These are phyloP conservation scores for Phytopythium kandeliae DNA, from an alignment of 352 stramenopile genomes.

Conservation along the genomic window DNA sequence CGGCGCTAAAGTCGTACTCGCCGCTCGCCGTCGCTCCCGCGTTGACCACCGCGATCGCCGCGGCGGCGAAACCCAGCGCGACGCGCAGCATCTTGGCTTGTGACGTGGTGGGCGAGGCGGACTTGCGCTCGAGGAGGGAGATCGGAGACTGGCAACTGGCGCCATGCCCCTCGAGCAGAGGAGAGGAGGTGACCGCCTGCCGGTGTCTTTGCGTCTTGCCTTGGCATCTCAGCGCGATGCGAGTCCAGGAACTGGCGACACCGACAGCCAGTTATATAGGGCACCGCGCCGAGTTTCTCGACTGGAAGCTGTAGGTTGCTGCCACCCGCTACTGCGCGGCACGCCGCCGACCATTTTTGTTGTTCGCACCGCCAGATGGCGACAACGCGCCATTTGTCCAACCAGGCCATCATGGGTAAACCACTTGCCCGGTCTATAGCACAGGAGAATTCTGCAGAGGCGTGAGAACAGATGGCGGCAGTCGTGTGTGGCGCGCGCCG, in stretches of 20 bases:
- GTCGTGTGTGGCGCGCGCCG: neutral
- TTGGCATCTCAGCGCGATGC: neutral
- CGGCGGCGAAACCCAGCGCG: neutral
- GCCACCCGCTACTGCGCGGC: no score
- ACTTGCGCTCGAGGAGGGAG: neutral
- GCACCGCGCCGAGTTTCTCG: neutral
- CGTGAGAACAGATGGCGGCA: neutral
- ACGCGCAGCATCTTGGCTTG: conserved; percentile 1
- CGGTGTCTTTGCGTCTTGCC: neutral
- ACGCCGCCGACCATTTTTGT: no score
- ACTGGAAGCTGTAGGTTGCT: neutral
- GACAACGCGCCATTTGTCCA: no score
- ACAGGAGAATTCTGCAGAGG: neutral
- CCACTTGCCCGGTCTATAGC: neutral
- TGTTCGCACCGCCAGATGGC: neutral
- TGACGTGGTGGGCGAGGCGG: neutral
- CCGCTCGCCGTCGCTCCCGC: neutral
- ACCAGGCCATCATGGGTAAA: conserved; percentile 3
- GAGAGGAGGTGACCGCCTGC: neutral
- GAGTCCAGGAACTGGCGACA: neutral
- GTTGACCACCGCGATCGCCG: neutral
- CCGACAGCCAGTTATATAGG: neutral
- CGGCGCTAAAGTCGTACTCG: neutral
- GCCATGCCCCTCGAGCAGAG: no score
- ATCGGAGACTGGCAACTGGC: neutral